A percentile compares a stretch with the other conserved stretches of the same genome.
phyloP scores from a whole-genome alignment of 208 protist species.

The Kentomonas sorsogonicus region DNA sequence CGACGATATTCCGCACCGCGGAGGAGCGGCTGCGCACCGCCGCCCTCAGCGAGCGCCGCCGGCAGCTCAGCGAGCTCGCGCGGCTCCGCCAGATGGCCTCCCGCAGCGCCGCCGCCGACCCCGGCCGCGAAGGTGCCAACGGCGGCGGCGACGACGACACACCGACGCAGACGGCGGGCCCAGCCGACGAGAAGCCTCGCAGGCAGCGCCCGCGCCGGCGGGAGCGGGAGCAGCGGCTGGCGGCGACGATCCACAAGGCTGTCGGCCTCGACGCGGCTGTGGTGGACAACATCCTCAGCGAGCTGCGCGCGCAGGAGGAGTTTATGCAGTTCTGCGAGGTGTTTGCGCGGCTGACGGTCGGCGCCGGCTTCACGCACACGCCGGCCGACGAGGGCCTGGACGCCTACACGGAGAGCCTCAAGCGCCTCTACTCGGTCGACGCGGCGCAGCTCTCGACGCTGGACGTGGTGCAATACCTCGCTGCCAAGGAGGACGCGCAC shows the following conservation, averaged over 20 bases:
- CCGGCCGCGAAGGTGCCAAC: not conserved
- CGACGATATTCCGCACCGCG: constrained; percentile 76
- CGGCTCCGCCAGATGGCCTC: constrained; percentile 28
- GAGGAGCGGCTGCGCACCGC: constrained; percentile 46
- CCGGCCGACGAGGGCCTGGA: constrained; percentile 56
- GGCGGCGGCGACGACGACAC: not conserved
- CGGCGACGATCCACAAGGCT: constrained; percentile 39
- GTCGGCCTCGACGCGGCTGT: constrained; percentile 66
- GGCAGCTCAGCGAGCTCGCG: constrained; percentile 49
- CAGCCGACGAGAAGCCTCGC: not conserved
- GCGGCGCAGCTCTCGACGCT: constrained; percentile 50
- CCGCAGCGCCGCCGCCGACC: constrained; percentile 2
- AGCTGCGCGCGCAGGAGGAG: constrained; percentile 71
- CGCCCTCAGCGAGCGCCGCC: constrained; percentile 41
- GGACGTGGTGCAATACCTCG: constrained; percentile 82
- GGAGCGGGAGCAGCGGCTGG: constrained; percentile 24
- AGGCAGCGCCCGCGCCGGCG: not conserved
- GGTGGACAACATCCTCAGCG: constrained; percentile 44
- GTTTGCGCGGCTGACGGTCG: constrained; percentile 67
- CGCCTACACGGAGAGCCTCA: constrained; percentile 65
- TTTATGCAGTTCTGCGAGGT: constrained; percentile 87
- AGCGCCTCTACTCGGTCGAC: constrained; percentile 69
- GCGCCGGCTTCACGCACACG: constrained; percentile 56
- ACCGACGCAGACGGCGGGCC: not conserved
- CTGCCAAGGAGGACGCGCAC: constrained; percentile 54